These are phyloP conservation scores for Fusarium agapanthi DNA, from an alignment of 2,329 filamentous ascomycete species.

Conservation along the genomic window DNA sequence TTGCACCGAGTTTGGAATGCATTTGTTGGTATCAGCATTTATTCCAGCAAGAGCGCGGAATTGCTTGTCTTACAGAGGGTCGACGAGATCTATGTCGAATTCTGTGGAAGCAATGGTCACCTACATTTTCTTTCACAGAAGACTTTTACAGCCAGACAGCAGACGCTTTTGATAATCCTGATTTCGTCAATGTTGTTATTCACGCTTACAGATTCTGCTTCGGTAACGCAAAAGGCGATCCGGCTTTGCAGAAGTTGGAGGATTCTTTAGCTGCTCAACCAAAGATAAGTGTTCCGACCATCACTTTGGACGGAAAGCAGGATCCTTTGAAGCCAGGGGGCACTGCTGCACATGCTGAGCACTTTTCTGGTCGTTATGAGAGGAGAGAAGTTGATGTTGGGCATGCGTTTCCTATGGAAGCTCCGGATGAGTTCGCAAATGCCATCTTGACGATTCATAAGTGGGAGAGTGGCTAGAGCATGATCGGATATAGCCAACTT, in stretches of 20 bases:
- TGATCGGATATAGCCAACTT: too few species aligned
- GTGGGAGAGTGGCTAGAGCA: neutral
- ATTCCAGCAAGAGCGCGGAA: constrained; percentile 6
- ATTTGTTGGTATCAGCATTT: constrained; percentile 13
- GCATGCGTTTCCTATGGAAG: constrained; percentile 11
- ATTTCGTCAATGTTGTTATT: constrained; percentile 7
- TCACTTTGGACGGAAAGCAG: neutral
- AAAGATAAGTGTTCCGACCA: neutral
- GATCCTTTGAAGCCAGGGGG: constrained; percentile 3
- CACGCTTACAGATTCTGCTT: constrained; percentile 18
- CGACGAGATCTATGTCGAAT: constrained; percentile 1
- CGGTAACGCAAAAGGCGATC: neutral
- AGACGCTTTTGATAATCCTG: constrained; percentile 1
- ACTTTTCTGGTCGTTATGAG: neutral
- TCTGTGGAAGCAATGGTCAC: constrained; percentile 14
- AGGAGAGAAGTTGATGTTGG: constrained; percentile 2
- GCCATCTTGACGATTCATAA: neutral
- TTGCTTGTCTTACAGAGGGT: neutral
- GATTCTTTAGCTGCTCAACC: neutral
- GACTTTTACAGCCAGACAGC: neutral
- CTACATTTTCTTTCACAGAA: neutral
- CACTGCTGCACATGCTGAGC: neutral
- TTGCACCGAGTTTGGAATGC: neutral
- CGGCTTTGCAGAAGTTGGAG: neutral
- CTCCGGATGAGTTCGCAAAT: neutral